Evolutionary conservation across 352 stramenopile species (phyloP), one percentile per base, ranked within the genome.

Genomic region (Sclerospora graminicola): DNA sequence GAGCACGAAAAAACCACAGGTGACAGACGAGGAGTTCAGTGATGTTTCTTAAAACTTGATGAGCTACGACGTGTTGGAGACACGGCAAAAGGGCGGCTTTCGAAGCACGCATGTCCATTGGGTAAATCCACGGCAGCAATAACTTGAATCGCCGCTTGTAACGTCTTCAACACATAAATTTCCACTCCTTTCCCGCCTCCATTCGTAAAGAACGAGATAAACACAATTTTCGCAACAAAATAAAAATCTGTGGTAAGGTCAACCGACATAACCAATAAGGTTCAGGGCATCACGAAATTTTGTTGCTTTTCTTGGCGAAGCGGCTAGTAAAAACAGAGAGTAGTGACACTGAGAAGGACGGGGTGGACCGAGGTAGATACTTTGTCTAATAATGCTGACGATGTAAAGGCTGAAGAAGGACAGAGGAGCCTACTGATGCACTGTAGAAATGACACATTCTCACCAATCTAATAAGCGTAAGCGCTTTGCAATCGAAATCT

Each of bases 1-100:
- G 77, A 51, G 48, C 21, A 67, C 63, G 13, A 70, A 51, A 20
- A 82, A 82, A 57, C 81, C 81, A 28, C 76, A 88, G 45, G 75
- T 97, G 32, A 95, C 82, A n/a, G 80, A 94, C n/a, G 76, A 93
- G 19, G 90, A 97, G 62, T 78, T 82, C 24, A 61, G 58, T 19
- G 84, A 96, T 19, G 77, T 96, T 10, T 23, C 84, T n/a, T 81
- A 30, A 94, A 94, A 57, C 63, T 96, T 2, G 70, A 78, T 18
- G 77, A 91, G 41, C 66, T 21, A 64, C 78, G 32, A 66, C 61
- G 37, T 97, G 19, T 76, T 86, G 19, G 77, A 82, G 40, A 24
- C 30, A 14, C 43, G 29, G 16, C 76, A 81, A 46, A 82, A 91
- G n/a, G 48, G 66, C 62, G 28, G 69, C 88, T 31, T 60, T 69